Evolutionary conservation across 2,329 filamentous ascomycete species (phyloP).

Genomic region (Aspergillus transmontanensis): DNA sequence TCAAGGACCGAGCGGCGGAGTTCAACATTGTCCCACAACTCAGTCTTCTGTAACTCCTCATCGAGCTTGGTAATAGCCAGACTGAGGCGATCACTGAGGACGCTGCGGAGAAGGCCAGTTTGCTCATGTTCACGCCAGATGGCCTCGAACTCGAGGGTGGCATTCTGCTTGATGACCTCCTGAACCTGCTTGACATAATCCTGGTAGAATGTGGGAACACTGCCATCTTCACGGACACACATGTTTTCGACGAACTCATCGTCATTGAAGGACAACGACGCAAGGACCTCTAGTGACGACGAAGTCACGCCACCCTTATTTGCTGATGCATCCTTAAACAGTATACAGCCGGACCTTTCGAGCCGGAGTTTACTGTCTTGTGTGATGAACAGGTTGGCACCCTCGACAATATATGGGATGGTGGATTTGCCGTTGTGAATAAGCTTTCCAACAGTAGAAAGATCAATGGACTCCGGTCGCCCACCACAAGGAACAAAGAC

Average conservation of each 20-base stretch:
- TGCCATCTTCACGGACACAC: conserved; percentile 79
- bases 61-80: conserved; percentile 94
- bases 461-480: conserved; percentile 92
- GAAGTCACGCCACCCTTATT: conserved; percentile 99
- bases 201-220: conserved; percentile 86
- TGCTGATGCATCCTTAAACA: conserved; percentile 97
- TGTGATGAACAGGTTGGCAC: conserved; percentile 97
- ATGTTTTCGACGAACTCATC: conserved; percentile 86
- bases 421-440: conserved; percentile 86
- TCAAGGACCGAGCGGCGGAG: conserved; percentile 76
- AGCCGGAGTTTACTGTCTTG: conserved; percentile 96
- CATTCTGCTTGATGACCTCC: conserved; percentile 86
- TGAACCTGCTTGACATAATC: conserved; percentile 92
- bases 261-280: conserved; percentile 92
- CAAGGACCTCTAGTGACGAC: conserved; percentile 92
- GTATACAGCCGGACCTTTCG: conserved; percentile 89
- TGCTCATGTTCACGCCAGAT: conserved; percentile 93
- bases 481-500: conserved; percentile 95
- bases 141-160: conserved; percentile 91
- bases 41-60: conserved; percentile 91
- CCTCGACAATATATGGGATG: conserved; percentile 95
- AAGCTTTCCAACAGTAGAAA: conserved; percentile 81
- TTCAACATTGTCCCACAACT: conserved; percentile 82
- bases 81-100: conserved; percentile 89
- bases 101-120: conserved; percentile 76